These are phyloP conservation scores for Gymnopilus dilepis DNA, from an alignment of 768 basidiomycete genomes.

Conservation along the genomic window DNA sequence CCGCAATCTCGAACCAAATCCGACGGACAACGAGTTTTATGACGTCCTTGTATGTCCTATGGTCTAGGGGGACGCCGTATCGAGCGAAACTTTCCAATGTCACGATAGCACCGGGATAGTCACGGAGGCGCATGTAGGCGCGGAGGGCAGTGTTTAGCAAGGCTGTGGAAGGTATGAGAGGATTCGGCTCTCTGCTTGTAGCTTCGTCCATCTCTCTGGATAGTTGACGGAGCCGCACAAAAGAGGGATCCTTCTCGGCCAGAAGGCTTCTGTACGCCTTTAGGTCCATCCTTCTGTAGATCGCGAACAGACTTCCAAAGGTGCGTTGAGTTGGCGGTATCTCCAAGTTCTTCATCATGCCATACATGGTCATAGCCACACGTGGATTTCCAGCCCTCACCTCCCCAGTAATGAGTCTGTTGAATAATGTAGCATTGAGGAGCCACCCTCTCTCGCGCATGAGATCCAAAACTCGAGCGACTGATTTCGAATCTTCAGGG, in stretches of 20 bases:
- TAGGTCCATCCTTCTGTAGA: constrained; percentile 18
- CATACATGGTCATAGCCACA: constrained; percentile 50
- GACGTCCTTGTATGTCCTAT: constrained; percentile 45
- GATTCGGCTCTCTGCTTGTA: constrained; percentile 13
- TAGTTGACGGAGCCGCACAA: constrained; percentile 44
- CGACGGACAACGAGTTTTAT: constrained; percentile 41
- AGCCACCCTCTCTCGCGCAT: constrained; percentile 44
- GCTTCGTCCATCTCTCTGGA: constrained; percentile 50
- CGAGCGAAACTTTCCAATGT: constrained; percentile 37
- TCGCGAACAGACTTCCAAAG: constrained; percentile 48
- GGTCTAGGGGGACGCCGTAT: constrained; percentile 36
- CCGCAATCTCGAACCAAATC: constrained; percentile 29
- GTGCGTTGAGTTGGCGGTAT: constrained; percentile 48
- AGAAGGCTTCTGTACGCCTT: constrained; percentile 21
- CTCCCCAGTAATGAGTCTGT: constrained; percentile 50
- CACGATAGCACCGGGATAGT: constrained; percentile 54
- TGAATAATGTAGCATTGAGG: constrained; percentile 50
- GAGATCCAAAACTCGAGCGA: constrained; percentile 41
- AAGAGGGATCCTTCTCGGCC: constrained; percentile 22
- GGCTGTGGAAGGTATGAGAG: constrained; percentile 35
- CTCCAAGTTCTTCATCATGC: constrained; percentile 38
- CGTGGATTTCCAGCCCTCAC: constrained; percentile 33
- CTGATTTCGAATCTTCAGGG: constrained; percentile 32
- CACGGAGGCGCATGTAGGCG: constrained; percentile 47
- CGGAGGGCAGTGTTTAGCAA: constrained; percentile 49